phyloP scores from a whole-genome alignment of 768 basidiomycete genomes.

The Cubamyces lactineus region DNA sequence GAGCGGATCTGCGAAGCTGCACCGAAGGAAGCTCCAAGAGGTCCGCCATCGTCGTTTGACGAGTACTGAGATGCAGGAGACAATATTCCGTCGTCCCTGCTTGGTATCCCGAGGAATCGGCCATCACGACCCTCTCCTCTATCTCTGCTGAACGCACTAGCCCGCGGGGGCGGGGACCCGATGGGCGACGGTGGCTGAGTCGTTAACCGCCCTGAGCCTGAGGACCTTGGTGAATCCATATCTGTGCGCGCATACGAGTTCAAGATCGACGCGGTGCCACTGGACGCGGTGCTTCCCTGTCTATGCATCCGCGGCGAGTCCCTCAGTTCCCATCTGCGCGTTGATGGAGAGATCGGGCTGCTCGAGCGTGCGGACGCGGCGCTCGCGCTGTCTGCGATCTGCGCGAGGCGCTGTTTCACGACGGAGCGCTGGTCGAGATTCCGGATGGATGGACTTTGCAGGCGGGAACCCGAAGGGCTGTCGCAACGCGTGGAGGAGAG shows the following conservation, averaged over 20 bases:
- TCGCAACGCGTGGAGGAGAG: conserved; percentile 28
- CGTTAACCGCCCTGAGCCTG: conserved; percentile 19
- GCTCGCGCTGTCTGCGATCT: conserved; percentile 47
- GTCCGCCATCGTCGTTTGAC: conserved; percentile 3
- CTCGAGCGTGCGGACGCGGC: conserved; percentile 5
- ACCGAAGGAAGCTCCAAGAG: background rate
- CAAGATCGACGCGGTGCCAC: conserved; percentile 14
- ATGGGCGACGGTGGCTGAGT: conserved; percentile 13
- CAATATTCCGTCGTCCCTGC: background rate
- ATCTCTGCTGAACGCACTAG: background rate
- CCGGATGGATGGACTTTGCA: conserved; percentile 60
- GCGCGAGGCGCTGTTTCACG: conserved; percentile 66
- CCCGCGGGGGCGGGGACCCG: conserved; percentile 16
- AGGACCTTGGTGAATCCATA: conserved; percentile 15
- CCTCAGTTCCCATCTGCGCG: conserved; percentile 11
- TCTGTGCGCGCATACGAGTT: conserved; percentile 12
- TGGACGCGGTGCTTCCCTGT: conserved; percentile 8
- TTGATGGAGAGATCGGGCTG: conserved; percentile 22
- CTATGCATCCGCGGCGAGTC: conserved; percentile 4
- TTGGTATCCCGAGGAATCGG: conserved; percentile 6
- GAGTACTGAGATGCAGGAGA: conserved; percentile 25
- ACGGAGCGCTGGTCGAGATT: conserved; percentile 64
- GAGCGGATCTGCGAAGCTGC: background rate
- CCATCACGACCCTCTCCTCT: background rate
- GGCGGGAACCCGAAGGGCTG: conserved; percentile 31